Conservation (phyloP, 805 yeast species). For the Dipodascus geniculatus region DNA sequence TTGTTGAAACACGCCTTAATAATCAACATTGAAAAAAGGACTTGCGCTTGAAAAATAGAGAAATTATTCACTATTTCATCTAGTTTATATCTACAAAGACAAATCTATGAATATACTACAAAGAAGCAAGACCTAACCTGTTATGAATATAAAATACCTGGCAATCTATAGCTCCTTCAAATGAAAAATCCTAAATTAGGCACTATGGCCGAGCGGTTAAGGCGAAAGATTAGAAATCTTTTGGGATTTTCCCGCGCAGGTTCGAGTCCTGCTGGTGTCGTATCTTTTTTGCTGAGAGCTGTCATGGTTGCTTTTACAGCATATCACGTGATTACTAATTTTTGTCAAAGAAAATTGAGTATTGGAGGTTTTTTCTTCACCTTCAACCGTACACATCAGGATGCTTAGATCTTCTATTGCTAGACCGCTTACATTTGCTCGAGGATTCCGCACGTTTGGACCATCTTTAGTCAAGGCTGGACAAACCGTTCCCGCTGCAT, state of each 20-base stretch:
- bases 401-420: slow-evolving; percentile 1
- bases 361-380: not conserved
- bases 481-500: slow-evolving; percentile 44
- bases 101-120: too few species aligned
- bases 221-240: slow-evolving; percentile 26
- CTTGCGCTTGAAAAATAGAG: too few species aligned
- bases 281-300: too few species aligned
- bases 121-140: too few species aligned
- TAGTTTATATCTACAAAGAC: too few species aligned
- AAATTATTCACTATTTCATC: too few species aligned
- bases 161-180: not conserved
- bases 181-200: slow-evolving; percentile 4
- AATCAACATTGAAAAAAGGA: too few species aligned
- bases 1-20: too few species aligned
- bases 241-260: slow-evolving; percentile 26
- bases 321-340: not conserved
- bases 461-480: slow-evolving; percentile 40
- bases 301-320: too few species aligned
- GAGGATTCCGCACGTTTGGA: slow-evolving; percentile 13
- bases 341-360: not conserved
- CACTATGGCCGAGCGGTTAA: slow-evolving; percentile 26
- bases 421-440: slow-evolving; percentile 1
- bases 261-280: slow-evolving; percentile 27
- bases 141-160: too few species aligned
- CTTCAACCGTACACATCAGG: not conserved